phyloP scores from a whole-genome alignment of 1,139 yeast species.

The Yamadazyma buinensis region DNA sequence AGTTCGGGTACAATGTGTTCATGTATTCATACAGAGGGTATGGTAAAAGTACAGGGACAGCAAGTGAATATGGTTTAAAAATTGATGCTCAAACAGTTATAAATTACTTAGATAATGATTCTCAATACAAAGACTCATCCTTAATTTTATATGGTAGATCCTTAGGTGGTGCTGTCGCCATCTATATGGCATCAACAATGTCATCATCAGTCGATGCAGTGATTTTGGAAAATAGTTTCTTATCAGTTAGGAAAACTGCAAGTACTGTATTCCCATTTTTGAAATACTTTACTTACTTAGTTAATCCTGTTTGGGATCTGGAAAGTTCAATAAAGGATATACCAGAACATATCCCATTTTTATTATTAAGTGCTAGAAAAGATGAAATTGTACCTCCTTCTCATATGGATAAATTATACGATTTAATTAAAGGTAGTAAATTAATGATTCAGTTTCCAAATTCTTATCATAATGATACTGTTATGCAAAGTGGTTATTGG shows the following conservation, averaged over 20 bases:
- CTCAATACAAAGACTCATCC: slow-evolving; percentile 48
- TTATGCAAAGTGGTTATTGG: slow-evolving; percentile 74
- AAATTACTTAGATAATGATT: slow-evolving; percentile 48
- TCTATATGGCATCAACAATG: slow-evolving; percentile 67
- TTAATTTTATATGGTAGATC: slow-evolving; percentile 82
- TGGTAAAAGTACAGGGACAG: slow-evolving; percentile 76
- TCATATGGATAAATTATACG: slow-evolving; percentile 68
- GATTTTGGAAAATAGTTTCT: slow-evolving; percentile 82
- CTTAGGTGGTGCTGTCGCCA: slow-evolving; percentile 92
- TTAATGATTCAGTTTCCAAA: slow-evolving; percentile 49
- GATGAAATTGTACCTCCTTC: slow-evolving; percentile 92
- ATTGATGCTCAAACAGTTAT: slow-evolving; percentile 75
- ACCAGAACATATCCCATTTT: slow-evolving; percentile 55
- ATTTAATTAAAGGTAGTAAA: slow-evolving; percentile 46
- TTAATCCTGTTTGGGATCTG: slow-evolving; percentile 83
- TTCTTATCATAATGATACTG: slow-evolving; percentile 79
- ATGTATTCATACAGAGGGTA: slow-evolving; percentile 90
- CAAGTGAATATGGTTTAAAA: slow-evolving; percentile 79
- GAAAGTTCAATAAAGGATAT: slow-evolving; percentile 56
- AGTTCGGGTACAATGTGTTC: slow-evolving; percentile 73
- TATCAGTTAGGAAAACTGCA: slow-evolving; percentile 72
- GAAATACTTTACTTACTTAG: slow-evolving; percentile 52
- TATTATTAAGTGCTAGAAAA: slow-evolving; percentile 67
- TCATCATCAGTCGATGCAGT: slow-evolving; percentile 53
- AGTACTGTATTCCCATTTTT: slow-evolving; percentile 79